Conservation (phyloP, 1,284 basidiomycete genomes). For the Puccinia hordei region DNA sequence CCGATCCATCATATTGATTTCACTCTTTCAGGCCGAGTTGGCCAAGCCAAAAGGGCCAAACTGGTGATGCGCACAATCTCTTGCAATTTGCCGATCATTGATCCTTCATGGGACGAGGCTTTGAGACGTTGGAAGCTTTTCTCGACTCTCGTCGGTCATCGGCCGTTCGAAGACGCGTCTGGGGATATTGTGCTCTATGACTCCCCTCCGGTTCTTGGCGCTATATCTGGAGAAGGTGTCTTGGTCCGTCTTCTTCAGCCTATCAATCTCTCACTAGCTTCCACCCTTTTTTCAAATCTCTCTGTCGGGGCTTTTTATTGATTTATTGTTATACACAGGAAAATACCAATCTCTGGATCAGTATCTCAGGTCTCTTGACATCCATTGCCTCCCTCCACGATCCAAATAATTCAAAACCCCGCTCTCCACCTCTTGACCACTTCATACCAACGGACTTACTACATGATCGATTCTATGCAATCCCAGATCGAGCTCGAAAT, state of each 20-base stretch:
- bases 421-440: conserved; percentile 21
- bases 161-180: conserved; percentile 44
- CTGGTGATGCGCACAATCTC: conserved; percentile 47
- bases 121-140: conserved; percentile 45
- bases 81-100: conserved; percentile 24
- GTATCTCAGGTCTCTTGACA: conserved; percentile 46
- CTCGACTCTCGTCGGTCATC: conserved; percentile 43
- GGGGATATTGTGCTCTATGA: conserved; percentile 33
- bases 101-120: conserved; percentile 49
- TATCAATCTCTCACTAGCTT: conserved; percentile 10
- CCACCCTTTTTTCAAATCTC: neutral
- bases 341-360: conserved; percentile 51
- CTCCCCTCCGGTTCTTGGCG: neutral
- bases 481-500: conserved; percentile 49
- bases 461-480: conserved; percentile 46
- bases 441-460: conserved; percentile 43
- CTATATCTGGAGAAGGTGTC: conserved; percentile 42
- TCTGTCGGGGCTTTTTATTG: neutral
- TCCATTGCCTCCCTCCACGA: conserved; percentile 45
- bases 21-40: conserved; percentile 45
- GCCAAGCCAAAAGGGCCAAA: conserved; percentile 48
- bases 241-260: conserved; percentile 30
- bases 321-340: conserved; percentile 6
- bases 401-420: neutral
- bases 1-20: no score